Base-by-base conservation (phyloP, 140 eudicot genomes). In the Stevia rebaudiana region DNA sequence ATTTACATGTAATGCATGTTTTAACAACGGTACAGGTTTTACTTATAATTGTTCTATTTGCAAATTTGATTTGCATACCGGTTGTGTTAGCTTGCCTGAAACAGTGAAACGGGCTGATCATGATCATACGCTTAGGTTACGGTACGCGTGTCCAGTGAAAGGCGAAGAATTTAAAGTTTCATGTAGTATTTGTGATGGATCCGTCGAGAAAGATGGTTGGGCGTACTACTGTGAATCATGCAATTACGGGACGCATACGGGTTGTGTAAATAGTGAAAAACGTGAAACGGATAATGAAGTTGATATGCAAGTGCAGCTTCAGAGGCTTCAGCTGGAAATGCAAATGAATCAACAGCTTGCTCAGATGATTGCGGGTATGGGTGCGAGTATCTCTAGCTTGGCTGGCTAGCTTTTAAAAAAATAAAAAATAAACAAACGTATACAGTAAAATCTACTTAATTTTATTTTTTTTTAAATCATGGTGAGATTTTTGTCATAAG, bases 211-310 rank as follows among this genome's bases (percentile, higher is more conserved):
- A 43, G 62, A 69, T 51, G 59, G 65, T 2, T 82, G 88, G 94
- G 41, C 58, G 8, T 85, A 85, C 44, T 72, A 72, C 58, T 81
- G 85, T 53, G 63, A 42, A 22, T 61, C 77, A 2, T 85, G 94
- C 42, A 80, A 85, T 77, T 81, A 44, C 31, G 81, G 72, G 4
- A 65, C 83, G 17, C 88, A 85, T 76, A 19, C 75, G 41, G 83
- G 71, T 3, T 85, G 94, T 68, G 82, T 68, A 35, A 39, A 60
- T 15, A 11, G 71, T 39, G 73, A 71, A 21, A 76, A 19, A 66
- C 21, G 70, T 31, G 64, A 59, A 57, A 73, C 6, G 11, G 67
- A 63, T 59, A 18, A 68, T 31, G 42, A 49, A 4, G 63, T 71
- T 33, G 78, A 77, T 48, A 22, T 43, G 7, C 78, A 67, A 44